phyloP scores from a whole-genome alignment of 805 yeast species.

The Kodamaea laetipori region DNA sequence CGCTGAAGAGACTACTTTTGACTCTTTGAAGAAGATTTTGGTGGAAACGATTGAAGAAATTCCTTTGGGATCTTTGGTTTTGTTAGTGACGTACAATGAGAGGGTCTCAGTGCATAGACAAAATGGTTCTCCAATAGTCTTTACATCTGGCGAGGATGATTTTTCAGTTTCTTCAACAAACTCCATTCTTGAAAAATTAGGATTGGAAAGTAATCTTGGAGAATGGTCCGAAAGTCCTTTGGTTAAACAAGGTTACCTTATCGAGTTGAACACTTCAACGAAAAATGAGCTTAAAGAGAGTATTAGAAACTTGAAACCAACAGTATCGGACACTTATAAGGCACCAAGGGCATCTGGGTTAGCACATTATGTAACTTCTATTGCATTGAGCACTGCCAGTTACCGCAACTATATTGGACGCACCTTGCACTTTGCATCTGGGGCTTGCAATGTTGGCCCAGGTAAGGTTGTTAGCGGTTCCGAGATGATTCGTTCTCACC shows the following conservation, averaged over 20 bases:
- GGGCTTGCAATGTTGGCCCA: conserved; percentile 42
- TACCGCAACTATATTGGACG: conserved; percentile 29
- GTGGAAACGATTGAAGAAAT: conserved; percentile 17
- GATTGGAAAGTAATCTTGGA: conserved; percentile 1
- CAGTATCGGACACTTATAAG: conserved; percentile 27
- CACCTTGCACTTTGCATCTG: conserved; percentile 34
- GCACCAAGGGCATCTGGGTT: conserved; percentile 40
- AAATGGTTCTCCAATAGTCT: neutral
- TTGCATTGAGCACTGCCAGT: conserved; percentile 22
- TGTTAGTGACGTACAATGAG: conserved; percentile 33
- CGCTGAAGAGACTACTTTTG: conserved; percentile 18
- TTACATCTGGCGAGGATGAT: conserved; percentile 1
- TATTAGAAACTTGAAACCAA: conserved; percentile 24
- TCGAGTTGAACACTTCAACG: conserved; percentile 13
- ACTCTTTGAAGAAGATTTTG: conserved; percentile 17
- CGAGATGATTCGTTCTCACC: conserved; percentile 35
- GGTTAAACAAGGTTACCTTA: conserved; percentile 14
- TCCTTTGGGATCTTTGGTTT: conserved; percentile 22
- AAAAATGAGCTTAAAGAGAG: conserved; percentile 13
- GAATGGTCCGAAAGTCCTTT: conserved; percentile 17
- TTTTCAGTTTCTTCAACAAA: conserved; percentile 9
- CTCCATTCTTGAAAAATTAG: conserved; percentile 8
- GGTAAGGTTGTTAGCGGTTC: conserved; percentile 31
- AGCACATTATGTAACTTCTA: conserved; percentile 30
- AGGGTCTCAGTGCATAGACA: conserved; percentile 26